A percentile compares a stretch with the other conserved stretches of the same genome.
phyloP scores from a whole-genome alignment of 768 basidiomycete species.

The Coprinopsis strossmayeri region DNA sequence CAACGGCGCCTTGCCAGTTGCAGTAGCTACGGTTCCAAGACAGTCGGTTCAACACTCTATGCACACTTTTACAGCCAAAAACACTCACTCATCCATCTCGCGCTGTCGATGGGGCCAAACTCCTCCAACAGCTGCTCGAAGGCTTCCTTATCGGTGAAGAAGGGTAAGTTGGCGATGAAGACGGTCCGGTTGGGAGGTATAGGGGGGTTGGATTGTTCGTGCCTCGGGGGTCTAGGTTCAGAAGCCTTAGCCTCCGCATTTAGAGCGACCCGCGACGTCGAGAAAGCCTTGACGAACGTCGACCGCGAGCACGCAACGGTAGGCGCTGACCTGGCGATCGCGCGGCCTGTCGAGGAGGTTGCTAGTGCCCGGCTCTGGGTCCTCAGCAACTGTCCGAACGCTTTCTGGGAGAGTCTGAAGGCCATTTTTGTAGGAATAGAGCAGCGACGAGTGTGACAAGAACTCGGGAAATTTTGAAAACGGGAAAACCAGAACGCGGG shows the following conservation, averaged over 20 bases:
- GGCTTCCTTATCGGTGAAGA: constrained; percentile 6
- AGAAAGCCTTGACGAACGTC: neutral
- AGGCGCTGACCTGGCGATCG: constrained; percentile 1
- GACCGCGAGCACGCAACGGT: neutral
- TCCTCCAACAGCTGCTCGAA: constrained; percentile 4
- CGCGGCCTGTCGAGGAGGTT: neutral
- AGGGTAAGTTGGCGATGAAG: constrained; percentile 5
- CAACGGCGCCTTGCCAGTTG: neutral
- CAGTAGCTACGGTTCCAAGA: neutral
- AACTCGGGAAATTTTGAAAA: neutral
- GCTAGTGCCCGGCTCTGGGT: neutral
- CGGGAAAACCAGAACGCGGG: neutral
- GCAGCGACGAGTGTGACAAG: neutral
- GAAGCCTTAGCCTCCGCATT: neutral
- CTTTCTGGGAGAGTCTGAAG: neutral
- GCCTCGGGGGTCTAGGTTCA: neutral
- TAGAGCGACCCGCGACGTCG: neutral
- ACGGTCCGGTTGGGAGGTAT: no score
- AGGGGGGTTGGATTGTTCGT: no score
- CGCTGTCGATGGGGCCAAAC: neutral
- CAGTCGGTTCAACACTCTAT: no score
- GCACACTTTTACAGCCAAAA: neutral
- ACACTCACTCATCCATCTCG: constrained; percentile 1
- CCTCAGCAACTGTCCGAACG: neutral
- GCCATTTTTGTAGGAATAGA: neutral